Evolutionary conservation across 768 basidiomycete genomes (phyloP).

Genomic region (Hygrophorus pudorinus): DNA sequence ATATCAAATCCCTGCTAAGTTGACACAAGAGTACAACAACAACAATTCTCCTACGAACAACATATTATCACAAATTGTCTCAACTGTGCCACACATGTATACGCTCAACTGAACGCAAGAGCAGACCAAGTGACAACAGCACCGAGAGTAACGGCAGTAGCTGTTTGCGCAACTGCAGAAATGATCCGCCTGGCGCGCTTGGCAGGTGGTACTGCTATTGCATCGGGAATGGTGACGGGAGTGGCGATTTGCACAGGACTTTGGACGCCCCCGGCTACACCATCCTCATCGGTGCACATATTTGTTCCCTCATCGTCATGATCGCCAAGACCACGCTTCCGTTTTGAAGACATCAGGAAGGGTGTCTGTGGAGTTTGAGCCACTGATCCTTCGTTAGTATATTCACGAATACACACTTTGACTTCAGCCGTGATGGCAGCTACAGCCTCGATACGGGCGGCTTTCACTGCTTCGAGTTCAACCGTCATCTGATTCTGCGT

Average conservation of each 20-base stretch:
- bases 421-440: slow-evolving; percentile 23
- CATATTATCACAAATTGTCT: not conserved
- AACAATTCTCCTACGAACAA: not conserved
- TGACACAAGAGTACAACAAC: not conserved
- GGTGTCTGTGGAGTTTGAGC: slow-evolving; percentile 18
- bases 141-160: slow-evolving; percentile 53
- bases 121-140: slow-evolving; percentile 69
- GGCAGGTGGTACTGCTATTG: slow-evolving; percentile 20
- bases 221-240: slow-evolving; percentile 10
- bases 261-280: not conserved
- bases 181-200: slow-evolving; percentile 38
- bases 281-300: too few relatives aligned
- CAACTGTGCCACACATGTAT: not conserved
- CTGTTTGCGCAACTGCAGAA: slow-evolving; percentile 42
- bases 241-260: slow-evolving; percentile 2
- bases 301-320: slow-evolving; percentile 30
- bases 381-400: slow-evolving; percentile 6
- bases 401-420: slow-evolving; percentile 21
- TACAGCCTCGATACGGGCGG: slow-evolving; percentile 29
- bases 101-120: slow-evolving; percentile 38
- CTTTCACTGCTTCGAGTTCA: slow-evolving; percentile 34
- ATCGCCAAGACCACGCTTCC: slow-evolving; percentile 44
- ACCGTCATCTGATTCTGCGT: slow-evolving; percentile 35
- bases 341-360: slow-evolving; percentile 40
- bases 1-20: too few relatives aligned